Base-by-base conservation (phyloP, 495 filamentous ascomycete genomes). In the Penicillium parvum region DNA sequence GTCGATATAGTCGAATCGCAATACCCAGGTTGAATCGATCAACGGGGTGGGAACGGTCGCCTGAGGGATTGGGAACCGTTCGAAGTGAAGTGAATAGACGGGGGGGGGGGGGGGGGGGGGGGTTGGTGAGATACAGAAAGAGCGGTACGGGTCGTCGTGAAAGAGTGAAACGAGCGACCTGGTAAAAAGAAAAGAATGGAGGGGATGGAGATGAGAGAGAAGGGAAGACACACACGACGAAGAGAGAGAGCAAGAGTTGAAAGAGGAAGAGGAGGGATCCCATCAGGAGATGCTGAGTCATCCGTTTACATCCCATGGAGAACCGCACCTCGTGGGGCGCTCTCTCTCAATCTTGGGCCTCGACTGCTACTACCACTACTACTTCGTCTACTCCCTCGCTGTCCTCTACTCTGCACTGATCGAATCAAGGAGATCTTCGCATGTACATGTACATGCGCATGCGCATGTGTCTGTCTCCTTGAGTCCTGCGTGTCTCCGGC, bases 101-200 rank as follows among this genome's bases (percentile, higher is more conserved):
- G 45, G n/a, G n/a, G n/a, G n/a, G n/a, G n/a, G n/a, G n/a, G n/a
- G n/a, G n/a, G n/a, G n/a, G n/a, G n/a, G n/a, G n/a, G n/a, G n/a
- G n/a, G n/a, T n/a, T n/a, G n/a, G n/a, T n/a, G n/a, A n/a, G n/a
- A n/a, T n/a, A 35, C 17, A 45, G 48, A 62, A 59, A 43, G 58
- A 60, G 58, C 40, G 58, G 43, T 52, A 60, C 27, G 40, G 52
- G 44, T 55, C 58, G 60, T 57, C 61, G 64, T 65, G 50, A 69
- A 69, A 63, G 66, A 68, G 64, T 68, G 68, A 59, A 68, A 68
- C 66, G 65, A 64, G 43, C 58, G 61, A 61, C 56, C 53, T 55
- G 27, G 50, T 45, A 43, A 45, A 47, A 62, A 52, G 35, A 51
- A 50, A 58, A 22, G 47, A 52, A 52, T 26, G 43, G n/a, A n/a